These are phyloP conservation scores for Acanthamoeba sp. DNA, from an alignment of 208 protist genomes.

Conservation along the genomic window DNA sequence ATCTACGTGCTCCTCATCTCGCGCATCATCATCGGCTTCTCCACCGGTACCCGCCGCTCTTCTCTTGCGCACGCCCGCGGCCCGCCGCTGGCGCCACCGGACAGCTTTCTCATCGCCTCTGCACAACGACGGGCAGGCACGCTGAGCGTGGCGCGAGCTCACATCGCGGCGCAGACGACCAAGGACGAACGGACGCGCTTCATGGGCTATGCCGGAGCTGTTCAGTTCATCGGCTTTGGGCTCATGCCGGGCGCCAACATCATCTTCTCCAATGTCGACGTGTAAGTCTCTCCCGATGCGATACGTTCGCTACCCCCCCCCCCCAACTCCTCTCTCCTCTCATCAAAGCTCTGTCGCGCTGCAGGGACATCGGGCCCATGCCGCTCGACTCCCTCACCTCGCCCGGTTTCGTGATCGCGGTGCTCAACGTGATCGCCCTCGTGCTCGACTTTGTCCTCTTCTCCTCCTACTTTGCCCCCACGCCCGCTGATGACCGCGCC, in stretches of 20 bases:
- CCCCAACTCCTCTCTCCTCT: too few species aligned
- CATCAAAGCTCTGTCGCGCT: background rate
- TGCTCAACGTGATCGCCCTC: background rate
- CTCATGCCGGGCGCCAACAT: background rate
- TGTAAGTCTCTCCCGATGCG: background rate
- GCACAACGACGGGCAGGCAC: background rate
- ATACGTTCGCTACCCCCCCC: too few species aligned
- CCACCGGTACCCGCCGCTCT: background rate
- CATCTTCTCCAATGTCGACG: background rate
- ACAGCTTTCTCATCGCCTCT: too few species aligned
- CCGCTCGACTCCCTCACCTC: slow-evolving; percentile 4
- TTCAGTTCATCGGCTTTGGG: slow-evolving; percentile 14
- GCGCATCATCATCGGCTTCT: slow-evolving; percentile 36
- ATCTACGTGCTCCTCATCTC: slow-evolving; percentile 28
- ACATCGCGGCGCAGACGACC: slow-evolving; percentile 20
- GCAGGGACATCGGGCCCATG: background rate
- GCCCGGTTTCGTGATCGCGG: slow-evolving; percentile 22
- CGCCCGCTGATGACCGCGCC: background rate
- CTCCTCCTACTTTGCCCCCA: background rate
- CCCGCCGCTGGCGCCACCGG: too few species aligned
- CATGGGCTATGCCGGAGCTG: slow-evolving; percentile 11
- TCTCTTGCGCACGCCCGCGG: background rate
- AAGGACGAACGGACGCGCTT: slow-evolving; percentile 8
- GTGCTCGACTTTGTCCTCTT: slow-evolving; percentile 15
- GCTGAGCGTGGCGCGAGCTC: background rate